phyloP scores from a whole-genome alignment of 805 yeast species.

The Candida ortonii region DNA sequence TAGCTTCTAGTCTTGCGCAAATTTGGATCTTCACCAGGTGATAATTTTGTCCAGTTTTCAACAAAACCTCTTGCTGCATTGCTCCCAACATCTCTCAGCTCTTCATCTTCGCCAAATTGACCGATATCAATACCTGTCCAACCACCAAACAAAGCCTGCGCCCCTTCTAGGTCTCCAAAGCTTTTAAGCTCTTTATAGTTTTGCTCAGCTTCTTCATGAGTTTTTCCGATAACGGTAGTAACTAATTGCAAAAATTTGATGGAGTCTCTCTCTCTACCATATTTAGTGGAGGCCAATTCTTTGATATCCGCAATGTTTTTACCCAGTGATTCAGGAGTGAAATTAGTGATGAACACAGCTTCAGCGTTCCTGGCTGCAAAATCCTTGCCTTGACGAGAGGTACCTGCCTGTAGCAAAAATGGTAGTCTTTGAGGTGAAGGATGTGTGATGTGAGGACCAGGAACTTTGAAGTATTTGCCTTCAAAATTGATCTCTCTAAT shows the following conservation, averaged over 20 bases:
- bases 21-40: conserved; percentile 12
- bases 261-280: conserved; percentile 35
- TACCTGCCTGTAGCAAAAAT: conserved; percentile 44
- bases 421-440: conserved; percentile 46
- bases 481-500: conserved; percentile 41
- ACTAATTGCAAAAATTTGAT: conserved; percentile 39
- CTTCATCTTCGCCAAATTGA: conserved; percentile 32
- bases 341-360: conserved; percentile 38
- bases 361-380: conserved; percentile 45
- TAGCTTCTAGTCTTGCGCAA: conserved; percentile 24
- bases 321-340: conserved; percentile 30
- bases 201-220: conserved; percentile 40
- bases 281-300: conserved; percentile 32
- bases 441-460: conserved; percentile 42
- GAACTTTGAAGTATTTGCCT: conserved; percentile 41
- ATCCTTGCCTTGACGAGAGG: conserved; percentile 39
- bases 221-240: conserved; percentile 38
- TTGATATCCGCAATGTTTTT: conserved; percentile 32
- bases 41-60: conserved; percentile 33
- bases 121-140: conserved; percentile 43
- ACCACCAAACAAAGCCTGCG: conserved; percentile 39
- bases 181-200: conserved; percentile 34
- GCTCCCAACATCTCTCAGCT: conserved; percentile 32
- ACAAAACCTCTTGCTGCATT: conserved; percentile 35
- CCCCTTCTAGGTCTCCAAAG: conserved; percentile 40